phyloP scores from a whole-genome alignment of 177 flowering plant genomes.

The Vitis hybrid region DNA sequence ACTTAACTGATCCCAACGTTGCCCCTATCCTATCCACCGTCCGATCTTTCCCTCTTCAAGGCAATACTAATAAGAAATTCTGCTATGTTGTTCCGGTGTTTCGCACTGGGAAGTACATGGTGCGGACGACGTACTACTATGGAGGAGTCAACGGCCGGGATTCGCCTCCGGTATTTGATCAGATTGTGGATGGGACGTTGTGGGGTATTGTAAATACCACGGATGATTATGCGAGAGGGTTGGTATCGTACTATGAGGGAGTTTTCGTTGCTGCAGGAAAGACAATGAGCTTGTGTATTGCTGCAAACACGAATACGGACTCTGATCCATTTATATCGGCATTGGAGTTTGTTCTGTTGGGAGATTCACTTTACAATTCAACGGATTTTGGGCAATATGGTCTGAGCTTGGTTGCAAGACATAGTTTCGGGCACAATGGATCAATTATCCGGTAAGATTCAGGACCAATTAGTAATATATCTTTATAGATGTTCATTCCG shows the following conservation, averaged over 20 bases:
- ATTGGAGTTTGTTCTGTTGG: constrained; percentile 61
- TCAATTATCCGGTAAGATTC: constrained; percentile 47
- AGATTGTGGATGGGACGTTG: constrained; percentile 81
- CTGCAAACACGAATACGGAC: constrained; percentile 53
- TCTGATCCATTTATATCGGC: constrained; percentile 88
- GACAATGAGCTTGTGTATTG: constrained; percentile 75
- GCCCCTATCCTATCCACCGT: constrained; percentile 55
- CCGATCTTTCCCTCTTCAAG: constrained; percentile 63
- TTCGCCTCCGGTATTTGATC: constrained; percentile 86
- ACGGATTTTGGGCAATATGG: constrained; percentile 62
- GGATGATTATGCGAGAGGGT: constrained; percentile 48
- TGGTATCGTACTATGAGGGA: constrained; percentile 69
- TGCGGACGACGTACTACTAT: constrained; percentile 79
- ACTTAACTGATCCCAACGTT: constrained; percentile 23
- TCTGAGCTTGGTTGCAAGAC: constrained; percentile 63
- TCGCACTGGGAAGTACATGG: constrained; percentile 52
- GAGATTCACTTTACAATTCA: constrained; percentile 66
- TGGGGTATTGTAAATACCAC: constrained; percentile 89
- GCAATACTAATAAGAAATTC: constrained; percentile 35
- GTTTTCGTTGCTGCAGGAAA: constrained; percentile 64
- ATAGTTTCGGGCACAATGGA: constrained; percentile 66
- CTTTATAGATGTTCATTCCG: not conserved
- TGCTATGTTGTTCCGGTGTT: constrained; percentile 65
- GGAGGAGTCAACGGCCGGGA: constrained; percentile 61
- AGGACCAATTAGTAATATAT: not conserved